Conservation (phyloP, 129 eudicot genomes). For the Chrysanthemum seticuspe region DNA sequence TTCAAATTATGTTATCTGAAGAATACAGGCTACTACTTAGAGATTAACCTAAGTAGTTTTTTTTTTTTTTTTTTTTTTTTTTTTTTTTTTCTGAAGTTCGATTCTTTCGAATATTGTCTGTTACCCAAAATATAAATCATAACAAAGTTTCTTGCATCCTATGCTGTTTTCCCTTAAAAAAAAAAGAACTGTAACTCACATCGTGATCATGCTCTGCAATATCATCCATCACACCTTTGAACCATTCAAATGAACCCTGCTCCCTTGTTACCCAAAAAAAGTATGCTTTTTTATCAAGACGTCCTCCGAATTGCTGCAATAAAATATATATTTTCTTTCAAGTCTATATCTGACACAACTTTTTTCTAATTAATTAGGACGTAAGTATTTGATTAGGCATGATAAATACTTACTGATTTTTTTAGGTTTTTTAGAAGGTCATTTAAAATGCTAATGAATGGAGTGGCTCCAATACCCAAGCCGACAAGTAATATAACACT, state of each 20-base stretch:
- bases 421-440: constrained; percentile 57
- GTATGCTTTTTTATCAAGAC: constrained; percentile 70
- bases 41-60: no score
- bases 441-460: constrained; percentile 83
- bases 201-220: constrained; percentile 67
- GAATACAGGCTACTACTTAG: no score
- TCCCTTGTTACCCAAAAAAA: constrained; percentile 97
- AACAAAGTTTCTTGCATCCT: not conserved
- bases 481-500: constrained; percentile 77
- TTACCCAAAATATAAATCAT: no score
- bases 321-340: constrained; percentile 5
- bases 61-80: no score
- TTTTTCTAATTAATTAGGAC: not conserved
- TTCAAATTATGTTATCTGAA: not conserved
- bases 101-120: no score
- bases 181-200: constrained; percentile 39
- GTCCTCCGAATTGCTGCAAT: constrained; percentile 32
- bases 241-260: constrained; percentile 97
- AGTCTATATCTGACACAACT: not conserved
- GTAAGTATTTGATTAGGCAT: not conserved
- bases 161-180: not conserved
- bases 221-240: constrained; percentile 97
- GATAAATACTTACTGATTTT: constrained; percentile 31
- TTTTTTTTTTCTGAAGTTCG: no score
- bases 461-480: constrained; percentile 96